Percentiles rank a stretch among this genome's conserved stretches.
phyloP scores from a whole-genome alignment of 2,329 filamentous ascomycete genomes.

The Venturia asperata region DNA sequence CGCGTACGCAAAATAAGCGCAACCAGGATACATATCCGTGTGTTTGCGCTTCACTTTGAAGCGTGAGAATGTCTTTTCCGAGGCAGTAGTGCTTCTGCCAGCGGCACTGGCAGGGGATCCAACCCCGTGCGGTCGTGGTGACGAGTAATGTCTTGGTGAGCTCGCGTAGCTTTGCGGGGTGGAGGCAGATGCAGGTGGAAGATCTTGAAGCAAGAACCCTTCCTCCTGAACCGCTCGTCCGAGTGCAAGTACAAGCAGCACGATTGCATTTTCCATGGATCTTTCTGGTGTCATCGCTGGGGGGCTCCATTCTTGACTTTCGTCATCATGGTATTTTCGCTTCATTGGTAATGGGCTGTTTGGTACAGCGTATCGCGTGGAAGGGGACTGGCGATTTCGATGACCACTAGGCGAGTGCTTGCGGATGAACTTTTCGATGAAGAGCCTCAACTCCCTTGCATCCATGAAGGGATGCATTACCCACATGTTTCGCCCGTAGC shows the following conservation, averaged over 20 bases:
- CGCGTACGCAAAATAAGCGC: slow-evolving; percentile 83
- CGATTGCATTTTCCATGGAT: slow-evolving; percentile 71
- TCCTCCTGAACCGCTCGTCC: slow-evolving; percentile 68
- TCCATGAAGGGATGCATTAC: slow-evolving; percentile 59
- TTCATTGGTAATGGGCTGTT: slow-evolving; percentile 10
- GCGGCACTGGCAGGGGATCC: slow-evolving; percentile 39
- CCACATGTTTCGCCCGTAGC: slow-evolving; percentile 55
- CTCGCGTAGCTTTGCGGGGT: slow-evolving; percentile 18
- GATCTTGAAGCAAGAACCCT: slow-evolving; percentile 37
- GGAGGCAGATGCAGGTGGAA: not conserved
- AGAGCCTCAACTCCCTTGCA: slow-evolving; percentile 43
- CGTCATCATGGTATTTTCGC: slow-evolving; percentile 16
- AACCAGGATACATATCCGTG: slow-evolving; percentile 76
- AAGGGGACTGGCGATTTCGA: not conserved
- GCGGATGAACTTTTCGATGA: slow-evolving; percentile 46
- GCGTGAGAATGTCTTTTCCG: slow-evolving; percentile 7
- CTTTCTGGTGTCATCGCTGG: slow-evolving; percentile 44
- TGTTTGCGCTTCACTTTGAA: slow-evolving; percentile 12
- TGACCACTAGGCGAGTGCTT: slow-evolving; percentile 34
- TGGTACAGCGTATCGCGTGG: slow-evolving; percentile 6
- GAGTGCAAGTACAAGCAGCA: slow-evolving; percentile 75
- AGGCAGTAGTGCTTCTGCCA: slow-evolving; percentile 20
- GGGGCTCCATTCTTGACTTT: slow-evolving; percentile 27
- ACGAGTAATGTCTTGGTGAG: slow-evolving; percentile 21
- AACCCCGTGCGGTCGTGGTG: slow-evolving; percentile 27